Conservation (phyloP, 352 stramenopile species). For the Pythium phragmiticola region DNA sequence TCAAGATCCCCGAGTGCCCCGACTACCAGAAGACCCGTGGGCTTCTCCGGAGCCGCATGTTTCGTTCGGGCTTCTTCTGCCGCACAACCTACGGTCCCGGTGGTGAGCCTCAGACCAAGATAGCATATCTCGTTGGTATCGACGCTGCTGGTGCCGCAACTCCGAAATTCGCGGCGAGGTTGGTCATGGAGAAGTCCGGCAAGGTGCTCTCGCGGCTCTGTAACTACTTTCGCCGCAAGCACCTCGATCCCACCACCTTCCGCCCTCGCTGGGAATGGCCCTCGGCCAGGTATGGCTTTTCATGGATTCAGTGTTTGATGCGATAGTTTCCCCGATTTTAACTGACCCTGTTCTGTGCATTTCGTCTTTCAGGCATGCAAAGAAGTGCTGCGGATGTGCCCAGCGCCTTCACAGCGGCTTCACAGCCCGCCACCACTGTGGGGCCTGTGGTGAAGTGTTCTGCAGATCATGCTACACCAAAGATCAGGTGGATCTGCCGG, state of each 20-base stretch:
- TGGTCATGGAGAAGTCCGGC: constrained; percentile 51
- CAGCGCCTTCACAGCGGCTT: constrained; percentile 36
- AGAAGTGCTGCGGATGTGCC: constrained; percentile 35
- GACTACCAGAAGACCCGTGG: constrained; percentile 16
- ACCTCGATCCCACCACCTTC: constrained; percentile 49
- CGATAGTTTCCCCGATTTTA: neutral
- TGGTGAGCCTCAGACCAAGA: constrained; percentile 36
- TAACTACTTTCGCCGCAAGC: constrained; percentile 46
- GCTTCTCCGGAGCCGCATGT: constrained; percentile 37
- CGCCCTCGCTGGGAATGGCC: constrained; percentile 47
- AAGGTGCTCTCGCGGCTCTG: constrained; percentile 42
- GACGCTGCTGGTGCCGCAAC: constrained; percentile 33
- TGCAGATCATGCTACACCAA: constrained; percentile 42
- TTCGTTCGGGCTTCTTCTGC: constrained; percentile 53
- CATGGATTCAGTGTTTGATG: constrained; percentile 14
- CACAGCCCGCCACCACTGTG: constrained; percentile 46
- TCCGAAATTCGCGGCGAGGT: constrained; percentile 33
- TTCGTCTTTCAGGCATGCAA: constrained; percentile 16
- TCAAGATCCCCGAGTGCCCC: constrained; percentile 31
- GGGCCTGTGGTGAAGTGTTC: constrained; percentile 44
- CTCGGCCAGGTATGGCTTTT: constrained; percentile 32
- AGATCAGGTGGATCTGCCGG: constrained; percentile 37
- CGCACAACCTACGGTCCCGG: constrained; percentile 8
- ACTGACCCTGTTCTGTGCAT: neutral
- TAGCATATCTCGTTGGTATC: constrained; percentile 58